phyloP scores from a whole-genome alignment of 2,329 filamentous ascomycete genomes.

The Botrytis deweyae region DNA sequence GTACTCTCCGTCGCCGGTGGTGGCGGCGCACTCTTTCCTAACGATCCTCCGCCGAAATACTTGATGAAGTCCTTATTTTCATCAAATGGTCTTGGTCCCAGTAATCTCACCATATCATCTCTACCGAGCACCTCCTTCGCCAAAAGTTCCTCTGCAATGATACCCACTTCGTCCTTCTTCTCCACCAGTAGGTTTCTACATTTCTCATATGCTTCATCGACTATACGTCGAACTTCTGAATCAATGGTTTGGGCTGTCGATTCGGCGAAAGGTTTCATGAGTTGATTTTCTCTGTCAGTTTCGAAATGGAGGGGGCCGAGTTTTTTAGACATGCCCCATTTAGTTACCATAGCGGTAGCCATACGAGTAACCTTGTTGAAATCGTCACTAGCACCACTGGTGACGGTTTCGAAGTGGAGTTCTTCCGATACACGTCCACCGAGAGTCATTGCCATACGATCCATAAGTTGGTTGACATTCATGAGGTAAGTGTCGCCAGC shows the following conservation, averaged over 20 bases:
- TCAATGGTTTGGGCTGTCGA: conserved; percentile 91
- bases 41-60: conserved; percentile 70
- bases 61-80: conserved; percentile 86
- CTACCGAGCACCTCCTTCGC: conserved; percentile 86
- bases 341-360: conserved; percentile 98
- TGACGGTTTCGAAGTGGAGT: conserved; percentile 94
- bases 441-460: conserved; percentile 99
- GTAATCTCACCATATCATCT: conserved; percentile 86
- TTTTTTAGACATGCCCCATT: conserved; percentile 97
- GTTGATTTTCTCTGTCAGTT: conserved; percentile 67
- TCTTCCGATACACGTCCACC: conserved; percentile 95
- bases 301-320: conserved; percentile 92
- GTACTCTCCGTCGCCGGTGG: conserved; percentile 49
- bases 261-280: conserved; percentile 96
- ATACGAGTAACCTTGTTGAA: conserved; percentile 98
- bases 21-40: conserved; percentile 56
- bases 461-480: conserved; percentile 94
- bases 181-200: conserved; percentile 79
- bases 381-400: conserved; percentile 90
- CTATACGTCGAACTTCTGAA: conserved; percentile 82
- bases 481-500: conserved; percentile 89
- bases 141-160: conserved; percentile 90
- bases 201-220: conserved; percentile 89
- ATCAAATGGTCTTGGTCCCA: conserved; percentile 81
- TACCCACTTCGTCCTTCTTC: conserved; percentile 84